Evolutionary conservation across 2,329 filamentous ascomycete genomes (phyloP).

Genomic region (Dactylonectria estremocensis): DNA sequence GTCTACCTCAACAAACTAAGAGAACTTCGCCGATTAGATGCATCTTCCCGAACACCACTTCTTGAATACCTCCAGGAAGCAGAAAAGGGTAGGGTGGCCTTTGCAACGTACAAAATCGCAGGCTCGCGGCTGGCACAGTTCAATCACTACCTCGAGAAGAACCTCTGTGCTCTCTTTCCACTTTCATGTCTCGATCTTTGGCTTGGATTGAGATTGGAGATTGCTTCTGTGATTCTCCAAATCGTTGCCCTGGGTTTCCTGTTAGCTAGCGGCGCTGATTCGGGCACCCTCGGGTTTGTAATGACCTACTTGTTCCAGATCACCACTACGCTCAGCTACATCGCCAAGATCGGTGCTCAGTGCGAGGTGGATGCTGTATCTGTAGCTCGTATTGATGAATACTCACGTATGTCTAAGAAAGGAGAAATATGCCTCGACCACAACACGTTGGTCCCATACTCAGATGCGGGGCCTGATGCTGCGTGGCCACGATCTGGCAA

Average conservation of each 20-base stretch:
- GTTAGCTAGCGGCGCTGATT: background rate
- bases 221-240: background rate
- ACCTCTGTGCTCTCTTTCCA: background rate
- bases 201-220: background rate
- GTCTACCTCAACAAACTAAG: background rate
- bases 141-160: background rate
- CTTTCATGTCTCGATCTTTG: conserved; percentile 4
- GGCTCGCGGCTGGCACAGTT: background rate
- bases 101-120: background rate
- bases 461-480: no score
- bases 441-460: no score
- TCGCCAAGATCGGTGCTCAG: background rate
- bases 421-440: conserved; percentile 59
- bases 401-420: background rate
- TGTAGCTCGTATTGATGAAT: background rate
- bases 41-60: background rate
- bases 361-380: conserved; percentile 5
- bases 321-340: background rate
- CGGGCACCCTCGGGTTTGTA: conserved; percentile 8
- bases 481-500: no score
- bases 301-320: conserved; percentile 15
- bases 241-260: background rate
- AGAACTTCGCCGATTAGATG: background rate
- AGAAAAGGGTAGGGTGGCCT: background rate
- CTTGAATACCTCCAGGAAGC: background rate